phyloP scores from a whole-genome alignment of 2,329 filamentous ascomycete species.

The Calonectria ilicicola region DNA sequence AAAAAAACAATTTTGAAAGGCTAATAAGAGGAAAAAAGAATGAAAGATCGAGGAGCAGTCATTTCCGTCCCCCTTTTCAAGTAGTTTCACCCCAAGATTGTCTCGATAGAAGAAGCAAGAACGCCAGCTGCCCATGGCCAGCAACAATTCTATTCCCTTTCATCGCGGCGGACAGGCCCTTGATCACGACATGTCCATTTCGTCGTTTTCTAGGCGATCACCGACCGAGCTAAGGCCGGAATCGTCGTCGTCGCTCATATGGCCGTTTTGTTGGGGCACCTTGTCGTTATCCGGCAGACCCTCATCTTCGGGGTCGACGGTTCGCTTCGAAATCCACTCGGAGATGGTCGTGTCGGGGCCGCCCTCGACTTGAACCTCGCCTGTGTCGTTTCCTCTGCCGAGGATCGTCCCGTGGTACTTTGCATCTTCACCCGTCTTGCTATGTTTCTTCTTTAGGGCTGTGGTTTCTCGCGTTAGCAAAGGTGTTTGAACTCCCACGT shows the following conservation, averaged over 20 bases:
- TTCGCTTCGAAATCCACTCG: constrained; percentile 52
- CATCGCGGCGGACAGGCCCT: not conserved
- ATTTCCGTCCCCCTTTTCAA: not conserved
- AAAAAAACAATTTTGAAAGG: not conserved
- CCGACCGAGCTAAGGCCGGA: constrained; percentile 70
- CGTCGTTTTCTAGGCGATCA: constrained; percentile 58
- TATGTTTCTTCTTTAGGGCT: constrained; percentile 93
- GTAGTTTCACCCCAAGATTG: not conserved
- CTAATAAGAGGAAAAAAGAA: not conserved
- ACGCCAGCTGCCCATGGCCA: not conserved
- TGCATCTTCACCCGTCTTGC: constrained; percentile 87
- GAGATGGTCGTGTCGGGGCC: constrained; percentile 59
- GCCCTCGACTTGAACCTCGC: constrained; percentile 82
- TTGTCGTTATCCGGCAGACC: constrained; percentile 17
- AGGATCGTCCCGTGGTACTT: constrained; percentile 88
- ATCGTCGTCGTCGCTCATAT: constrained; percentile 53
- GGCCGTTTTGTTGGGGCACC: constrained; percentile 38
- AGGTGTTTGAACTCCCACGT: constrained; percentile 30
- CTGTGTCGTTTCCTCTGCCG: constrained; percentile 78
- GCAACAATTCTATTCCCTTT: not conserved
- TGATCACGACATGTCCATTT: constrained; percentile 59
- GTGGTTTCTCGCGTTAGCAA: constrained; percentile 50
- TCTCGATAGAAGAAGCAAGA: not conserved
- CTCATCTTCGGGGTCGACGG: constrained; percentile 13
- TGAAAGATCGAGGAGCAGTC: too few species aligned